Base-by-base conservation (phyloP, 2,329 filamentous ascomycete genomes). In the Capronia epimyces region DNA sequence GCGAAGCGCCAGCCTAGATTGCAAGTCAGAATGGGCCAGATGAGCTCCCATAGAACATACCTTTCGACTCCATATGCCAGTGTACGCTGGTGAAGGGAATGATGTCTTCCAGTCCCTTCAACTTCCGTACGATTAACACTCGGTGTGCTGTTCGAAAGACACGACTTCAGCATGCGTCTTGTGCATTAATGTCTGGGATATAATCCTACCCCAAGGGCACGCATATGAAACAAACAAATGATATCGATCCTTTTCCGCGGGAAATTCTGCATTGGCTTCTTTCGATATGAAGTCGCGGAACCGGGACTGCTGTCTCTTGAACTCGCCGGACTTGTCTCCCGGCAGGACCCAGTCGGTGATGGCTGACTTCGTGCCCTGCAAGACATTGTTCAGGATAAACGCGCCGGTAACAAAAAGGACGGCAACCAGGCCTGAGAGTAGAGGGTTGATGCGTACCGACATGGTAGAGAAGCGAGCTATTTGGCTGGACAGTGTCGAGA, bases 151-250 rank as follows among this genome's bases (percentile, higher is more conserved):
- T 48, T 34, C n/a, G 34, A 20, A 7, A 37, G 20, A 18, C 15
- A 18, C 12, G 12, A 15, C 15, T 42, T 42, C 21, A 25, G 39
- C 21, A 42, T 22, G 21, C 39, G 22, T 24, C 18, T 39, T 12
- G 4, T 22, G n/a, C n/a, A 32, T 3, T 22, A 41, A 21, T 25
- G 22, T 13, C 24, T 9, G 15, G 27, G 48, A 27, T 46, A 62
- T 62, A 68, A 29, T 64, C 70, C 51, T 63, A 78, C 76, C 84
- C 90, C 90, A 96, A 3, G 90, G 90, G 69, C 90, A 96, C 5
- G 90, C 90, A 70, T 95, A 95, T 63, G 86, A 91, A 60, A 95
- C 85, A 66, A 91, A 98, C 62, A 98, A 81, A 71, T 98, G 93
- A 68, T 98, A 98, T 49, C 93, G 80, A 46, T 80, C 88, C 71